These are phyloP conservation scores for Coriaria nepalensis DNA, from an alignment of 306 rosid genomes.

Conservation along the genomic window DNA sequence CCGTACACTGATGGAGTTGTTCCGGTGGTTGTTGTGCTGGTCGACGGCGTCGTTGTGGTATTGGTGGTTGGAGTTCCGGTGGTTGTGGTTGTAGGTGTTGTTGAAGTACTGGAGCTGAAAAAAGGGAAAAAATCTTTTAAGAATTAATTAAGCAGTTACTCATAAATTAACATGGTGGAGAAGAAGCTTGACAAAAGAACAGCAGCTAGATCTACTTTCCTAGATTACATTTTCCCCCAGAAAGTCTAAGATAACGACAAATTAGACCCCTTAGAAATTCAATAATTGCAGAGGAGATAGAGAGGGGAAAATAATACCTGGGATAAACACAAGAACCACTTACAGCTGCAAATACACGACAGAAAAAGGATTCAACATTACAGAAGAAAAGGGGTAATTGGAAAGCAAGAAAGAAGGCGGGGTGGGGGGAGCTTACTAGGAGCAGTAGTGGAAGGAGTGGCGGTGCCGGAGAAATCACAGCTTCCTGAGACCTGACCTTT, in stretches of 20 bases:
- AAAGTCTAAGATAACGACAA: neutral
- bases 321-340: conserved; percentile 59
- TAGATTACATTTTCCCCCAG: too few species aligned
- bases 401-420: neutral
- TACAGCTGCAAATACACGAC: conserved; percentile 27
- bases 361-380: conserved; percentile 12
- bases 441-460: conserved; percentile 28
- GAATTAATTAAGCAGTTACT: too few species aligned
- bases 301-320: conserved; percentile 30
- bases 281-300: conserved; percentile 2
- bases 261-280: neutral
- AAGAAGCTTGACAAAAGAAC: too few species aligned
- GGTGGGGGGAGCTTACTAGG: conserved; percentile 29
- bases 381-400: neutral
- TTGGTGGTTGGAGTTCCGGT: too few species aligned
- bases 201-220: too few species aligned
- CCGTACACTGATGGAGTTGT: too few species aligned
- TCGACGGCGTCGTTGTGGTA: too few species aligned
- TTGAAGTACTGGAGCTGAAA: too few species aligned
- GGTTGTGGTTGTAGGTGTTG: too few species aligned
- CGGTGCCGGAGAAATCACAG: conserved; percentile 75
- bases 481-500: conserved; percentile 49
- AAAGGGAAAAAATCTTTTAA: too few species aligned
- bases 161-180: too few species aligned
- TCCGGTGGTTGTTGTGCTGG: too few species aligned